Evolutionary conservation across 2,329 filamentous ascomycete genomes (phyloP).

Genomic region (Exophiala lecanii-corni): DNA sequence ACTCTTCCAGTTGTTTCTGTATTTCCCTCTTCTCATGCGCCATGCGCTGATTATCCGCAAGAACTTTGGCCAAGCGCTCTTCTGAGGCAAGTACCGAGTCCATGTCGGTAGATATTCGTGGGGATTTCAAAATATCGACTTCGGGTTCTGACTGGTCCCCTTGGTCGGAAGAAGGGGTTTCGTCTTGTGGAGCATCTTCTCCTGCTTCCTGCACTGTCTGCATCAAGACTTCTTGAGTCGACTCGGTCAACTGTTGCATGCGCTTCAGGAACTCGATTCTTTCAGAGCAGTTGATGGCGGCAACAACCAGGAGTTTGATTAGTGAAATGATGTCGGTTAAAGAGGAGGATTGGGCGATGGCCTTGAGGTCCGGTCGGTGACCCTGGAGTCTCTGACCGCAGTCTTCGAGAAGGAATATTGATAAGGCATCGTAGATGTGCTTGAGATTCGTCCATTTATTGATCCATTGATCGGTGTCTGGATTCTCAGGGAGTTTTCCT

Average conservation of each 20-base stretch:
- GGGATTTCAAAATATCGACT: constrained; percentile 11
- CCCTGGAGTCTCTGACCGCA: constrained; percentile 41
- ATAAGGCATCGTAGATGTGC: constrained; percentile 43
- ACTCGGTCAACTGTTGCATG: constrained; percentile 40
- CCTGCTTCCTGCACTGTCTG: constrained; percentile 45
- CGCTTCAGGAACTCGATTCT: constrained; percentile 51
- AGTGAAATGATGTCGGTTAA: constrained; percentile 49
- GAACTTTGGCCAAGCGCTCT: constrained; percentile 44
- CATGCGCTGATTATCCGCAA: constrained; percentile 56
- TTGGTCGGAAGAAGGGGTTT: constrained; percentile 19
- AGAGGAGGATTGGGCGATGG: constrained; percentile 42
- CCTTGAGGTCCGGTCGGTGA: constrained; percentile 43
- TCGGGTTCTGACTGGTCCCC: neutral
- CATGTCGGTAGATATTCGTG: constrained; percentile 24
- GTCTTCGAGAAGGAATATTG: constrained; percentile 42
- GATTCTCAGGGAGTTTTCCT: constrained; percentile 43
- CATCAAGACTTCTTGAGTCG: constrained; percentile 43
- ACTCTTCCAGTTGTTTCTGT: constrained; percentile 44
- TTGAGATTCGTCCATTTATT: constrained; percentile 47
- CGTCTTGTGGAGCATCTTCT: constrained; percentile 29
- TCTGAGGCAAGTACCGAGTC: constrained; percentile 46
- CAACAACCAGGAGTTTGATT: constrained; percentile 59
- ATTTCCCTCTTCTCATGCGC: constrained; percentile 48
- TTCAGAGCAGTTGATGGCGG: constrained; percentile 57
- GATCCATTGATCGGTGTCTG: constrained; percentile 43